Conservation (phyloP, 805 yeast species). For the Metschnikowia peoriensis region DNA sequence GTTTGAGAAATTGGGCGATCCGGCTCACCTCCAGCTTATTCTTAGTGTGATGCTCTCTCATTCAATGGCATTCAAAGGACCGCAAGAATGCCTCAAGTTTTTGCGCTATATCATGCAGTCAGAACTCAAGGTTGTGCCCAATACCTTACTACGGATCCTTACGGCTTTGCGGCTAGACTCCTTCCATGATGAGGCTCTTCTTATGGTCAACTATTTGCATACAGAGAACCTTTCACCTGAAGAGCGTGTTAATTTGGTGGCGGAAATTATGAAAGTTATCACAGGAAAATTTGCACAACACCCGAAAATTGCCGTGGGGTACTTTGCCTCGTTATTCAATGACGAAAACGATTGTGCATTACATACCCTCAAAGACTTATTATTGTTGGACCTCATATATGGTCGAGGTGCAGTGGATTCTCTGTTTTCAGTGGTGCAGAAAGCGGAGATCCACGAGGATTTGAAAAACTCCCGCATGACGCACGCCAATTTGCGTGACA, state of each 20-base stretch:
- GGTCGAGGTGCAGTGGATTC: conserved; percentile 21
- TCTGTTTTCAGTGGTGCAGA: conserved; percentile 20
- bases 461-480: conserved; percentile 23
- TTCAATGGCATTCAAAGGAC: conserved; percentile 38
- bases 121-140: conserved; percentile 24
- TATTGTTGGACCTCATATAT: conserved; percentile 26
- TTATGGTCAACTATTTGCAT: conserved; percentile 31
- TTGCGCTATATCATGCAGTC: conserved; percentile 32
- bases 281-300: conserved; percentile 27
- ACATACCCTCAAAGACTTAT: conserved; percentile 25
- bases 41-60: conserved; percentile 30
- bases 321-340: conserved; percentile 30
- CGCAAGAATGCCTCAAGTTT: conserved; percentile 30
- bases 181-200: conserved; percentile 33
- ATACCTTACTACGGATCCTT: conserved; percentile 28
- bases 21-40: conserved; percentile 22
- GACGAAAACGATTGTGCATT: conserved; percentile 14
- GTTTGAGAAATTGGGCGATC: conserved; percentile 24
- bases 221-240: conserved; percentile 17
- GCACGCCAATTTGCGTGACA: conserved; percentile 20
- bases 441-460: conserved; percentile 32
- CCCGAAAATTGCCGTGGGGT: conserved; percentile 38
- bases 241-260: conserved; percentile 23
- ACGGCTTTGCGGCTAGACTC: conserved; percentile 28
- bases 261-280: conserved; percentile 34